These are phyloP conservation scores for Saccharomyces hybrid DNA, from an alignment of 1,139 yeast genomes.

Conservation along the genomic window DNA sequence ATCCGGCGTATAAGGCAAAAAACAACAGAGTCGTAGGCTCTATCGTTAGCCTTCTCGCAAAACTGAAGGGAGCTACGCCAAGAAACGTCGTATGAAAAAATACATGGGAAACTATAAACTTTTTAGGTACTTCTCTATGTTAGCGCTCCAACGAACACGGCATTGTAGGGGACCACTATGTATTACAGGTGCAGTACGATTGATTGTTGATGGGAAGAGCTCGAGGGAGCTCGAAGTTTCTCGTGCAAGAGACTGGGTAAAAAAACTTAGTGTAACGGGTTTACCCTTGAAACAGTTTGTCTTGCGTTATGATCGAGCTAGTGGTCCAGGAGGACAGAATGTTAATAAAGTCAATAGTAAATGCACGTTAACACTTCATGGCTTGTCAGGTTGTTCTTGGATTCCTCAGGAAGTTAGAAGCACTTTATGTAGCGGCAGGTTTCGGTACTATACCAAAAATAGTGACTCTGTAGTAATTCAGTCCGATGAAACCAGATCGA, in stretches of 20 bases:
- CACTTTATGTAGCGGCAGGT: constrained; percentile 12
- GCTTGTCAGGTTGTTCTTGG: constrained; percentile 54
- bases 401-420: constrained; percentile 47
- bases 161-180: background rate
- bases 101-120: background rate
- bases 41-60: background rate
- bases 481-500: constrained; percentile 52
- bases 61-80: background rate
- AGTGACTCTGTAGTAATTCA: constrained; percentile 54
- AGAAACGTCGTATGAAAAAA: background rate
- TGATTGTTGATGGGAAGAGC: background rate
- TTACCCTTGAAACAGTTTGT: constrained; percentile 49
- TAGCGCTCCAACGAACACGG: background rate
- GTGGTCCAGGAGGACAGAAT: constrained; percentile 95
- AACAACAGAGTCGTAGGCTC: background rate
- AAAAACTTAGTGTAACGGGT: constrained; percentile 28
- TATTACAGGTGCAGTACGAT: background rate
- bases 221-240: background rate
- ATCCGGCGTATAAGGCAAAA: background rate
- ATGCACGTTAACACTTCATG: constrained; percentile 54
- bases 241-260: constrained; percentile 42
- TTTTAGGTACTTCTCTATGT: background rate
- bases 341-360: constrained; percentile 81
- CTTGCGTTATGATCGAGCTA: constrained; percentile 58
- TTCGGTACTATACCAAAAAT: constrained; percentile 50